A percentile compares a stretch with the other conserved stretches of the same genome.
Evolutionary conservation across 2,329 filamentous ascomycete genomes (phyloP).

Genomic region (Trichoderma sp.): DNA sequence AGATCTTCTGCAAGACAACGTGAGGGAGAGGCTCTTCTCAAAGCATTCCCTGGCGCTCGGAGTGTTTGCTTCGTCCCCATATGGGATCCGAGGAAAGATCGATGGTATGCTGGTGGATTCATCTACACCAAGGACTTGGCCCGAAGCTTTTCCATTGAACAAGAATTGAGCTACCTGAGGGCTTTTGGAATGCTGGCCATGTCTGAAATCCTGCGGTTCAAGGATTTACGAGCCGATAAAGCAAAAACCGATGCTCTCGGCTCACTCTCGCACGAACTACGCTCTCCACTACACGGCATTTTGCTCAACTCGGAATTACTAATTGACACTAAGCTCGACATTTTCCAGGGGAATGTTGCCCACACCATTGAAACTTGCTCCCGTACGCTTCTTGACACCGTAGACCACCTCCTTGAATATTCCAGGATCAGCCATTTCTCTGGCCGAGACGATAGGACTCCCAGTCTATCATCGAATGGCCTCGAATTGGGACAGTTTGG

Average conservation of each 20-base stretch:
- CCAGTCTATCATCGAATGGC: not conserved
- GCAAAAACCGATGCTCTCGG: slow-evolving; percentile 63
- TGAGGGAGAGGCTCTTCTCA: slow-evolving; percentile 37
- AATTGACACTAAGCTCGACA: slow-evolving; percentile 53
- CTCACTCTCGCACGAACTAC: slow-evolving; percentile 64
- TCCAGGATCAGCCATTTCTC: slow-evolving; percentile 56
- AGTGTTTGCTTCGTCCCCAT: slow-evolving; percentile 54
- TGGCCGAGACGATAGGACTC: slow-evolving; percentile 11
- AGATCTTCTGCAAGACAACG: slow-evolving; percentile 26
- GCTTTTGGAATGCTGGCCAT: slow-evolving; percentile 60
- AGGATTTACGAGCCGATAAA: slow-evolving; percentile 44
- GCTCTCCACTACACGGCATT: slow-evolving; percentile 64
- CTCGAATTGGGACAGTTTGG: slow-evolving; percentile 18
- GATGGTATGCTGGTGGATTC: slow-evolving; percentile 56
- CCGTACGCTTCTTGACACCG: slow-evolving; percentile 56
- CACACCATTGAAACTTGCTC: slow-evolving; percentile 56
- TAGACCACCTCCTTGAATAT: slow-evolving; percentile 58
- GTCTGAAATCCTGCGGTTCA: slow-evolving; percentile 56
- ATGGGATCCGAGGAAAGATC: slow-evolving; percentile 50
- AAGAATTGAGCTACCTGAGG: slow-evolving; percentile 55
- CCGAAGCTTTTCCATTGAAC: slow-evolving; percentile 49
- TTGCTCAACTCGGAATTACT: slow-evolving; percentile 58
- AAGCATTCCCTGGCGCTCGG: slow-evolving; percentile 48
- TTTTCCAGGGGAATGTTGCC: slow-evolving; percentile 51
- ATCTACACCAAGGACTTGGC: slow-evolving; percentile 51